phyloP scores from a whole-genome alignment of 257 asterid genomes.

The Solanum commersonii region DNA sequence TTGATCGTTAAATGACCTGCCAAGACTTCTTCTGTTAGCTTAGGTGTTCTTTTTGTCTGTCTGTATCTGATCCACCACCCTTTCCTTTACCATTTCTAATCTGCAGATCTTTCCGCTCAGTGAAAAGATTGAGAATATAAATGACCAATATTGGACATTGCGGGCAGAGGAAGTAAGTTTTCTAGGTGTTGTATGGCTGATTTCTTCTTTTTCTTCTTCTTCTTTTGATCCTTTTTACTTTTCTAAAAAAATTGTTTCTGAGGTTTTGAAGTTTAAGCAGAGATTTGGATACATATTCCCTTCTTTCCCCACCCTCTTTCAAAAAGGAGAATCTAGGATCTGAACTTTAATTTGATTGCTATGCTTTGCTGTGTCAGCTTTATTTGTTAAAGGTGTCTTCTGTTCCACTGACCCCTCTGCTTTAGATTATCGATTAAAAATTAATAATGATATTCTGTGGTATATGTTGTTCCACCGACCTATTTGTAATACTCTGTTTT shows the following conservation, averaged over 20 bases:
- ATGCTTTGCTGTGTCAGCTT: background rate
- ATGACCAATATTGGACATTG: constrained; percentile 91
- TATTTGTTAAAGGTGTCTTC: background rate
- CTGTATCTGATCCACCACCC: background rate
- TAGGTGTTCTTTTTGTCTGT: background rate
- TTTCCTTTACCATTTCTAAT: background rate
- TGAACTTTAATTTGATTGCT: background rate
- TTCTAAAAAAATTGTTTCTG: background rate
- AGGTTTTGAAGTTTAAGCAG: background rate
- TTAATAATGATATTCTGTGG: background rate
- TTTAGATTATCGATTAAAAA: background rate
- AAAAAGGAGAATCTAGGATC: background rate
- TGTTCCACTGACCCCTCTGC: background rate
- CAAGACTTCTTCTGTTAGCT: background rate
- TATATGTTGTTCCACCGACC: background rate
- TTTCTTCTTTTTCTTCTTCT: background rate
- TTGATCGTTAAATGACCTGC: background rate
- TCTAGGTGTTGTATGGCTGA: background rate
- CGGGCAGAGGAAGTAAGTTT: constrained; percentile 85
- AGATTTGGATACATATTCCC: background rate
- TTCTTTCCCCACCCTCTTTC: background rate
- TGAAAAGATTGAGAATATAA: constrained; percentile 88
- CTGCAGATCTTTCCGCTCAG: constrained; percentile 71
- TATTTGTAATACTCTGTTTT: background rate
- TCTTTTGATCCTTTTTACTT: background rate